Evolutionary conservation across 2,329 filamentous ascomycete species (phyloP).

Genomic region (Ophiostoma populinum): DNA sequence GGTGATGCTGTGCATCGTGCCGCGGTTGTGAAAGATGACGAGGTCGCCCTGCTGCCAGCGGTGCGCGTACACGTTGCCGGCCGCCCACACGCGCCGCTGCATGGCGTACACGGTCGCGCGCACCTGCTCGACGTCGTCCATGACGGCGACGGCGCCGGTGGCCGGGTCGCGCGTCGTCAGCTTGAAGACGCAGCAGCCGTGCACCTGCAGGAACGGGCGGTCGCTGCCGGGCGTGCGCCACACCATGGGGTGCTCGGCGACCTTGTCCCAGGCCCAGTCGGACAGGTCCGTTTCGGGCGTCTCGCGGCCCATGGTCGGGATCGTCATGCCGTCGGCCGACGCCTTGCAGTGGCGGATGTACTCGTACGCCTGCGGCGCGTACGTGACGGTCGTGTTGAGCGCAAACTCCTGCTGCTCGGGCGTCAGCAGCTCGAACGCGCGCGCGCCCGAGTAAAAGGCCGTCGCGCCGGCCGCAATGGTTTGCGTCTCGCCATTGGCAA

Average conservation of each 20-base stretch:
- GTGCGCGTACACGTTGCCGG: conserved; percentile 50
- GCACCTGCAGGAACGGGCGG: conserved; percentile 8
- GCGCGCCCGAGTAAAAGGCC: conserved; percentile 9
- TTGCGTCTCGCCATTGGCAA: conserved; percentile 7
- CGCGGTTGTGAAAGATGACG: conserved; percentile 64
- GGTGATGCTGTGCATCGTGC: conserved; percentile 57
- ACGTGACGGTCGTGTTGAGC: conserved; percentile 9
- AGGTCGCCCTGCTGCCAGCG: conserved; percentile 64
- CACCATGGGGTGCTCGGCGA: conserved; percentile 27
- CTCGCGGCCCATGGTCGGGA: conserved; percentile 7
- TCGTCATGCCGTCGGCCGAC: conserved; percentile 8
- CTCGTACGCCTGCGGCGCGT: conserved; percentile 10
- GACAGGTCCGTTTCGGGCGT: conserved; percentile 2
- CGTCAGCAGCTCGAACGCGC: conserved; percentile 8
- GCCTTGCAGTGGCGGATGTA: conserved; percentile 27
- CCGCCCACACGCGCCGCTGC: conserved; percentile 21
- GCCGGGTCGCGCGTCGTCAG: conserved; percentile 7
- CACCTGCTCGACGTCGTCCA: conserved; percentile 11
- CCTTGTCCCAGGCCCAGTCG: conserved; percentile 9
- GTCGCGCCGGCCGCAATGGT: conserved; percentile 8
- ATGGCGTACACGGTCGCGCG: conserved; percentile 6
- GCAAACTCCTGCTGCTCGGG: conserved; percentile 10
- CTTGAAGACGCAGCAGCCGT: conserved; percentile 9
- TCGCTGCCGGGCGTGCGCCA: conserved; percentile 53
- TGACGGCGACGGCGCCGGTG: conserved; percentile 3